phyloP scores from a whole-genome alignment of 768 basidiomycete species.

The Xanthoconium stramineum region DNA sequence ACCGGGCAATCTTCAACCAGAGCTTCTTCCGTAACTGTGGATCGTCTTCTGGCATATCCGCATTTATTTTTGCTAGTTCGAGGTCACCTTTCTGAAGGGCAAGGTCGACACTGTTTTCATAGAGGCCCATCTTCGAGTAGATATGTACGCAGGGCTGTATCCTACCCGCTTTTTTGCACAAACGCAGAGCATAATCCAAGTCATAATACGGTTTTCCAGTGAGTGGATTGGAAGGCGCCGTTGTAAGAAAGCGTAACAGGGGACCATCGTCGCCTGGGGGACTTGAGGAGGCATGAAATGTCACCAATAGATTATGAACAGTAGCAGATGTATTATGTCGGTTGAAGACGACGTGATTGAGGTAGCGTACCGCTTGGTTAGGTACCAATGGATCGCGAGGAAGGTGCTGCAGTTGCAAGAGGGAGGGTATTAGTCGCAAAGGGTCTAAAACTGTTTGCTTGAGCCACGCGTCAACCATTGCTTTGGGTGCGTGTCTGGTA shows the following conservation, averaged over 20 bases:
- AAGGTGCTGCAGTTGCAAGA: constrained; percentile 75
- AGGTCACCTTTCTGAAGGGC: constrained; percentile 93
- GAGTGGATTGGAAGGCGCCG: constrained; percentile 76
- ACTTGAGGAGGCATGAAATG: constrained; percentile 67
- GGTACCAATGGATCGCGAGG: constrained; percentile 69
- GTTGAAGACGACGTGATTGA: constrained; percentile 81
- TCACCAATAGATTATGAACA: constrained; percentile 91
- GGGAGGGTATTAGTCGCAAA: constrained; percentile 81
- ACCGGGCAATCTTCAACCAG: constrained; percentile 98
- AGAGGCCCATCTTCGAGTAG: constrained; percentile 96
- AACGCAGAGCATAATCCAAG: constrained; percentile 90
- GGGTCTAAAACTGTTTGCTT: constrained; percentile 79
- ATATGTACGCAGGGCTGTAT: constrained; percentile 93
- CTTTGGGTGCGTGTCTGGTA: constrained; percentile 81
- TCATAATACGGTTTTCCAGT: constrained; percentile 92
- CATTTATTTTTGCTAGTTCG: constrained; percentile 92
- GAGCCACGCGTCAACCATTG: constrained; percentile 91
- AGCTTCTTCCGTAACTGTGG: constrained; percentile 83
- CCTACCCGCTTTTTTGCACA: constrained; percentile 80
- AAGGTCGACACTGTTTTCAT: constrained; percentile 94
- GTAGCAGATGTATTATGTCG: constrained; percentile 78
- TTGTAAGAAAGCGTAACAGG: constrained; percentile 77
- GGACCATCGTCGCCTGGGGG: constrained; percentile 66
- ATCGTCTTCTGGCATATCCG: constrained; percentile 93
- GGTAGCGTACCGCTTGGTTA: constrained; percentile 88